These are phyloP conservation scores for Penicillium palitans DNA, from an alignment of 2,329 filamentous ascomycete genomes.

Conservation along the genomic window DNA sequence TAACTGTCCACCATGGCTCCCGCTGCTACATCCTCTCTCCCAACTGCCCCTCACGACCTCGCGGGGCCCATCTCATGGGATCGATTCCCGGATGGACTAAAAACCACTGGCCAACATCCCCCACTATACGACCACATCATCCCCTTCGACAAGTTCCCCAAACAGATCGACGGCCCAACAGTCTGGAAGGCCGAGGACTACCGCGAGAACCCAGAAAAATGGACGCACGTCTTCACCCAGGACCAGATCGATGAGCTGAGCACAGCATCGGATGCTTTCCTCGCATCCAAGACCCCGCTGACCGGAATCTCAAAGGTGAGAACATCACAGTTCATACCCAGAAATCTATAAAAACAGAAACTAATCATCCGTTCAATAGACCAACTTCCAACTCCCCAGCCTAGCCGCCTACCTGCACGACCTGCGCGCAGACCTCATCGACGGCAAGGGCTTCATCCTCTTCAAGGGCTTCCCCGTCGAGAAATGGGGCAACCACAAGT, in stretches of 20 bases:
- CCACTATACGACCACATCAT: constrained; percentile 66
- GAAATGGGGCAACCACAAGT: constrained; percentile 76
- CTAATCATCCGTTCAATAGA: constrained; percentile 29
- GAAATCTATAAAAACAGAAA: background rate
- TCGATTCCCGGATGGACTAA: constrained; percentile 65
- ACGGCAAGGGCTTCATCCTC: constrained; percentile 86
- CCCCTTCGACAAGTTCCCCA: constrained; percentile 70
- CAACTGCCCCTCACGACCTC: constrained; percentile 41
- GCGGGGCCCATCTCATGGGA: constrained; percentile 41
- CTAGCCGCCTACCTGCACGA: constrained; percentile 55
- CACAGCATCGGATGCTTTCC: constrained; percentile 66
- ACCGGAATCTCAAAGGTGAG: constrained; percentile 67
- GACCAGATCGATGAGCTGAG: constrained; percentile 69
- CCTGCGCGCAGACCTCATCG: constrained; percentile 66
- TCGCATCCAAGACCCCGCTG: constrained; percentile 63
- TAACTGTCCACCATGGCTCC: constrained; percentile 37
- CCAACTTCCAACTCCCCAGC: constrained; percentile 62
- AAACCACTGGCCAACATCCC: constrained; percentile 70
- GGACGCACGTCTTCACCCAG: constrained; percentile 69
- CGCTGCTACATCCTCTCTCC: constrained; percentile 40
- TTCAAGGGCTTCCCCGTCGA: constrained; percentile 82
- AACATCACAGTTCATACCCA: background rate
- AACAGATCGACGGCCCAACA: constrained; percentile 68
- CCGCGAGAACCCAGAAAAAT: constrained; percentile 62
- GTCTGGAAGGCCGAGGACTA: constrained; percentile 71